phyloP scores from a whole-genome alignment of 768 basidiomycete species.

The Brasilioporus rufonigricans region DNA sequence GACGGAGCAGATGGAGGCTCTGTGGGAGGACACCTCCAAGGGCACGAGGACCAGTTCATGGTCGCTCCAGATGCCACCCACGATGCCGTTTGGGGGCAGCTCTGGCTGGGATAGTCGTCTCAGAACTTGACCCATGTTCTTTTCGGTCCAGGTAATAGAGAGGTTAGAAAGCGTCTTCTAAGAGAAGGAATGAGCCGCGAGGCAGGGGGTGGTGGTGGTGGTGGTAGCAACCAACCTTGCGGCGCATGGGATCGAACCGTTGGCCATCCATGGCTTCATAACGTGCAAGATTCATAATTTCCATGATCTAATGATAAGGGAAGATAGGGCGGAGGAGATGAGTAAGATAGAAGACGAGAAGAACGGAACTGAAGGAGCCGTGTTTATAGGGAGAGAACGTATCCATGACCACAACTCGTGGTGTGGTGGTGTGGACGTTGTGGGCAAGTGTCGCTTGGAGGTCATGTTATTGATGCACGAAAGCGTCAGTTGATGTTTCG shows the following conservation, averaged over 20 bases:
- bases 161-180: slow-evolving; percentile 19
- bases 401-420: slow-evolving; percentile 27
- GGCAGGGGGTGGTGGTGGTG: slow-evolving; percentile 13
- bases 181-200: slow-evolving; percentile 20
- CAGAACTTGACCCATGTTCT: slow-evolving; percentile 29
- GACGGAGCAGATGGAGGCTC: slow-evolving; percentile 17
- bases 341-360: slow-evolving; percentile 28
- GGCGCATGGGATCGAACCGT: slow-evolving; percentile 32
- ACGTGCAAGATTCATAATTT: slow-evolving; percentile 28
- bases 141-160: slow-evolving; percentile 10
- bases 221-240: slow-evolving; percentile 26
- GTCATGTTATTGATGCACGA: slow-evolving; percentile 18
- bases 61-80: slow-evolving; percentile 35
- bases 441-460: slow-evolving; percentile 22
- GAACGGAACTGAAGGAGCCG: slow-evolving; percentile 25
- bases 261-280: slow-evolving; percentile 31
- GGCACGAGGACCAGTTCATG: slow-evolving; percentile 35
- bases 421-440: slow-evolving; percentile 25
- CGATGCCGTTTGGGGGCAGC: slow-evolving; percentile 14
- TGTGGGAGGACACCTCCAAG: slow-evolving; percentile 21
- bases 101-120: slow-evolving; percentile 22
- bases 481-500: slow-evolving; percentile 13
- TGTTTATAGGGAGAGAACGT: slow-evolving; percentile 21
- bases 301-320: slow-evolving; percentile 29
- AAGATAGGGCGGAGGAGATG: slow-evolving; percentile 26